These are phyloP conservation scores for Cytauxzoon felis DNA, from an alignment of 169 alveolate species.

Conservation along the genomic window DNA sequence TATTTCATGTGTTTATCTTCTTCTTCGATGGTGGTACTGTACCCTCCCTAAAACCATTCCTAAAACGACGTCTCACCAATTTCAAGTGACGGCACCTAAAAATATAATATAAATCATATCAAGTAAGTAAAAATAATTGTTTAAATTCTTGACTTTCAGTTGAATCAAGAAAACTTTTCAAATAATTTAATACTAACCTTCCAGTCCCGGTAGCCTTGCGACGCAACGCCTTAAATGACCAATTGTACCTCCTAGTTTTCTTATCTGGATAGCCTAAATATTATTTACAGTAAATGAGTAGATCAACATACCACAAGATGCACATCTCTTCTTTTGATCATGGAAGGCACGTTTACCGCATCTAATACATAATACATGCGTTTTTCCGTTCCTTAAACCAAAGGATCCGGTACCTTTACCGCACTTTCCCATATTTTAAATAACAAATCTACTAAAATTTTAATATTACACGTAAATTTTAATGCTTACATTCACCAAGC, in stretches of 20 bases:
- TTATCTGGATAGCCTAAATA: slow-evolving; percentile 84
- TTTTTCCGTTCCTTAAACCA: slow-evolving; percentile 94
- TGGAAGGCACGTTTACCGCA: slow-evolving; percentile 94
- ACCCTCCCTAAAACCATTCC: slow-evolving; percentile 95
- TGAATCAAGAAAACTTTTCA: too few relatives aligned
- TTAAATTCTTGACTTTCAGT: too few relatives aligned
- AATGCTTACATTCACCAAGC: too few relatives aligned
- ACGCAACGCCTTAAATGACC: slow-evolving; percentile 93
- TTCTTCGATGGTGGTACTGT: slow-evolving; percentile 79
- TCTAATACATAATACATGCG: slow-evolving; percentile 94
- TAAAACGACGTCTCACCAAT: slow-evolving; percentile 90
- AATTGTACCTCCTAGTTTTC: slow-evolving; percentile 91
- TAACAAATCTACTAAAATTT: background rate
- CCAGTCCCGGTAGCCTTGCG: slow-evolving; percentile 97
- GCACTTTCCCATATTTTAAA: slow-evolving; percentile 83
- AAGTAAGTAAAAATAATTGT: too few relatives aligned
- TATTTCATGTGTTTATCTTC: slow-evolving; percentile 1
- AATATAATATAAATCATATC: background rate
- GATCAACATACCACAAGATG: slow-evolving; percentile 85
- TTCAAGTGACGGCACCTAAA: slow-evolving; percentile 90
- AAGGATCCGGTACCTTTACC: slow-evolving; percentile 96
- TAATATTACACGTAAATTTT: background rate
- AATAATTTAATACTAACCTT: slow-evolving; percentile 68
- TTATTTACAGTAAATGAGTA: background rate
- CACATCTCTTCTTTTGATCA: slow-evolving; percentile 92